These are phyloP conservation scores for Colletotrichum sp. DNA, from an alignment of 2,329 filamentous ascomycete genomes.

Conservation along the genomic window DNA sequence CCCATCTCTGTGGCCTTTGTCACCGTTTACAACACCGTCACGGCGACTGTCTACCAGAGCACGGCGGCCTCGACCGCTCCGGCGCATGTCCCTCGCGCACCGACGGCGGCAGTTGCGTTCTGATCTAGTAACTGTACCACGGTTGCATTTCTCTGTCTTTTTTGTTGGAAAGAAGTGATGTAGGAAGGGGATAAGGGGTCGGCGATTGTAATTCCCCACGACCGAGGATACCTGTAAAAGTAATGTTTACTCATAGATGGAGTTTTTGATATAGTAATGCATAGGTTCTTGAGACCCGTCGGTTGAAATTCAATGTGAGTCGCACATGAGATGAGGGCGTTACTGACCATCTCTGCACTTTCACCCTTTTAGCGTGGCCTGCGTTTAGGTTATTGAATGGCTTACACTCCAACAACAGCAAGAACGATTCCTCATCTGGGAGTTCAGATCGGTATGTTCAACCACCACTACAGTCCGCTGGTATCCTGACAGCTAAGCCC, in stretches of 20 bases:
- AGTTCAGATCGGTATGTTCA: not conserved
- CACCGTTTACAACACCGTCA: constrained; percentile 41
- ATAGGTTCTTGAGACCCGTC: not conserved
- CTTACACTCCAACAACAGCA: not conserved
- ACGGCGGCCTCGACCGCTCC: not conserved
- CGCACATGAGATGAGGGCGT: not conserved
- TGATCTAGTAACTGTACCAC: not conserved
- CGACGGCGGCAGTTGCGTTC: not conserved
- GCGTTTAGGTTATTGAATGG: not conserved
- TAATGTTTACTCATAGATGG: constrained; percentile 7
- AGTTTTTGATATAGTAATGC: not conserved
- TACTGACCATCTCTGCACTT: not conserved
- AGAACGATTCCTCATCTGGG: not conserved
- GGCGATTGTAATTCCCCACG: not conserved
- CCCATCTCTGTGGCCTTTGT: constrained; percentile 32
- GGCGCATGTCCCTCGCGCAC: constrained; percentile 1
- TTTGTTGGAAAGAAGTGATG: not conserved
- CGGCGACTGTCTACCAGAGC: constrained; percentile 30
- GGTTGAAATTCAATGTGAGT: not conserved
- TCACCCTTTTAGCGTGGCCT: not conserved
- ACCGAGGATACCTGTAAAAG: not conserved
- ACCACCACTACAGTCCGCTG: not conserved
- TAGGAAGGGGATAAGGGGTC: not conserved
- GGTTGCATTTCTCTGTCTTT: not conserved
- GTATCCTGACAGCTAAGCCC: not conserved